These are phyloP conservation scores for Rostrohypoxylon terebratum DNA, from an alignment of 495 filamentous ascomycete species.

Conservation along the genomic window DNA sequence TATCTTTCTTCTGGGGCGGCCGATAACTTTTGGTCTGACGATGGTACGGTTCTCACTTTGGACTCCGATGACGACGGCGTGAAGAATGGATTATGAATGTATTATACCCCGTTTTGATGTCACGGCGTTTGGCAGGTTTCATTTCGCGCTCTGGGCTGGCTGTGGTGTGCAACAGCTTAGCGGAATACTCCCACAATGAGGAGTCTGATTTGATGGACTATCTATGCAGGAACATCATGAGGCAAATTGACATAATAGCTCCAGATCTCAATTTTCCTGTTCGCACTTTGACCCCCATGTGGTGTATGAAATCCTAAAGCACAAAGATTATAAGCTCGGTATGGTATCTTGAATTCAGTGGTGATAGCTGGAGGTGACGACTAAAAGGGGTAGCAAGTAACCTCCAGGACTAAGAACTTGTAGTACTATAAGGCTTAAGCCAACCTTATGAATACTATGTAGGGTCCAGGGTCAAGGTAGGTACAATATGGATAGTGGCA, in stretches of 20 bases:
- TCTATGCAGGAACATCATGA: background rate
- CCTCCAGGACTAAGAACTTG: too few relatives aligned
- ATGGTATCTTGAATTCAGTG: too few relatives aligned
- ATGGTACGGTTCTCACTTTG: slow-evolving; percentile 4
- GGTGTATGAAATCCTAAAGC: too few relatives aligned
- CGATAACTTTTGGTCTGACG: background rate
- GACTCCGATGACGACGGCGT: slow-evolving; percentile 7
- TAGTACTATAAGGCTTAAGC: too few relatives aligned
- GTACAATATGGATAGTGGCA: too few relatives aligned
- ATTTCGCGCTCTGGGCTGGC: slow-evolving; percentile 10
- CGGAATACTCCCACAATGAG: background rate
- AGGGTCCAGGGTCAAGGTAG: too few relatives aligned
- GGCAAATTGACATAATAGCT: slow-evolving; percentile 15
- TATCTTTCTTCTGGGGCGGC: background rate
- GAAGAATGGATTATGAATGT: slow-evolving; percentile 25
- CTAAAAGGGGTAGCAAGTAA: too few relatives aligned
- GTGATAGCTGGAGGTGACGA: too few relatives aligned
- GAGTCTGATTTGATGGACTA: background rate
- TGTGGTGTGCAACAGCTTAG: background rate
- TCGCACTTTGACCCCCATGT: background rate
- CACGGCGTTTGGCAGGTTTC: slow-evolving; percentile 19
- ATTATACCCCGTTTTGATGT: slow-evolving; percentile 28
- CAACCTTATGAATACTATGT: too few relatives aligned
- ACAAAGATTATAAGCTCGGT: too few relatives aligned
- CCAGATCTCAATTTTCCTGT: background rate